These are phyloP conservation scores for Stephania cephalantha DNA, from an alignment of 164 flowering plant species.

Conservation along the genomic window DNA sequence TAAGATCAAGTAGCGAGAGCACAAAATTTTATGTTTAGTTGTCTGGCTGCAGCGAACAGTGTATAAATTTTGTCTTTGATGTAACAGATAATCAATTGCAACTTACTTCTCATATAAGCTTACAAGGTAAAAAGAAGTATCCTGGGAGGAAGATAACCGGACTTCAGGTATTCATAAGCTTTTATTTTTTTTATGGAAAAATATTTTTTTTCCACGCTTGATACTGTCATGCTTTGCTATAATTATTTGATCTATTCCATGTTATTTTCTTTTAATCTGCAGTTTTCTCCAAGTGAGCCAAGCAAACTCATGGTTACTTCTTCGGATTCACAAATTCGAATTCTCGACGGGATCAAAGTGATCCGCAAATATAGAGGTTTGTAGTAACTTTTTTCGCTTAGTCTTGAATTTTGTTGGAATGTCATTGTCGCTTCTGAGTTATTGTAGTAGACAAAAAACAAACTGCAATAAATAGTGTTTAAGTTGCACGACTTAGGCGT, in stretches of 20 bases:
- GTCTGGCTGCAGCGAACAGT: too few relatives aligned
- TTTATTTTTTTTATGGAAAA: neutral
- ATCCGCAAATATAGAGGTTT: conserved; percentile 60
- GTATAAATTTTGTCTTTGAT: conserved; percentile 4
- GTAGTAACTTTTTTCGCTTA: conserved; percentile 9
- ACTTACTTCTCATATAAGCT: conserved; percentile 37
- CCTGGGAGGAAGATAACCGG: conserved; percentile 64
- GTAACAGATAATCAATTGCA: conserved; percentile 49
- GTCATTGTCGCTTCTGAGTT: neutral
- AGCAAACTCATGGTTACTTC: conserved; percentile 63
- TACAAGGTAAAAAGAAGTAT: conserved; percentile 65
- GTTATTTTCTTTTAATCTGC: conserved; percentile 13
- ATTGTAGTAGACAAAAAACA: neutral
- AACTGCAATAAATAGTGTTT: neutral
- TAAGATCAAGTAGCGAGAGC: neutral
- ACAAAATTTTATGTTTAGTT: neutral
- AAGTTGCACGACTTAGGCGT: neutral
- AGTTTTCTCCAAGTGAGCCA: conserved; percentile 63
- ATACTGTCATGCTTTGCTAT: neutral
- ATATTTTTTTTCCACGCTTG: neutral
- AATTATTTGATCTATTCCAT: neutral
- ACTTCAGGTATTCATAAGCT: conserved; percentile 47
- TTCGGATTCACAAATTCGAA: conserved; percentile 65
- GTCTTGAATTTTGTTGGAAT: neutral
- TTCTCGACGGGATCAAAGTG: conserved; percentile 48